phyloP scores from a whole-genome alignment of 176 grass and related monocot species.

The Secale cereale region DNA sequence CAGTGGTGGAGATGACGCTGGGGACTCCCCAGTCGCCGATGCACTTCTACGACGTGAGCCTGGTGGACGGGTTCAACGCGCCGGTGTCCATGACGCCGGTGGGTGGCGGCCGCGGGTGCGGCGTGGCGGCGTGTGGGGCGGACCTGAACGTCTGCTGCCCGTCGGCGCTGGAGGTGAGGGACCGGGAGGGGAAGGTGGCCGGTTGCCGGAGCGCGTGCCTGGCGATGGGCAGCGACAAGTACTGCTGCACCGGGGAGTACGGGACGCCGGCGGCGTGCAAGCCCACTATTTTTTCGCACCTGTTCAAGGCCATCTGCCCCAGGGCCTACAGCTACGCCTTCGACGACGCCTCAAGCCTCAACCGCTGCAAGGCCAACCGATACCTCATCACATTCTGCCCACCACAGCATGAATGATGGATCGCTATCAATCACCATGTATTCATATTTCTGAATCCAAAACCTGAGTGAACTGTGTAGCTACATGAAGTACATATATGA shows the following conservation, averaged over 20 bases:
- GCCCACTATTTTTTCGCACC: slow-evolving; percentile 68
- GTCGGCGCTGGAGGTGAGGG: slow-evolving; percentile 62
- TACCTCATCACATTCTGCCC: slow-evolving; percentile 98
- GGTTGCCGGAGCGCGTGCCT: slow-evolving; percentile 78
- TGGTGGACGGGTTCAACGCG: slow-evolving; percentile 88
- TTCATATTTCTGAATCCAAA: neutral
- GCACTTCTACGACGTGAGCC: slow-evolving; percentile 96
- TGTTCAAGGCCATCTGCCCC: slow-evolving; percentile 94
- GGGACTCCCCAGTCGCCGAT: slow-evolving; percentile 47
- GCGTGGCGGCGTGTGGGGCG: slow-evolving; percentile 55
- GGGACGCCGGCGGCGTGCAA: slow-evolving; percentile 52
- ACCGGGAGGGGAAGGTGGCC: slow-evolving; percentile 49
- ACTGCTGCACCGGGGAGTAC: slow-evolving; percentile 84
- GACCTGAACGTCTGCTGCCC: slow-evolving; percentile 87
- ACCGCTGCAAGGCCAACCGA: slow-evolving; percentile 70
- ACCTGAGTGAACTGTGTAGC: neutral
- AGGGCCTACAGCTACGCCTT: slow-evolving; percentile 83
- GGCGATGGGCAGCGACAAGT: slow-evolving; percentile 60
- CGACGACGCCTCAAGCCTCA: slow-evolving; percentile 65
- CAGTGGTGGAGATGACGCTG: slow-evolving; percentile 89
- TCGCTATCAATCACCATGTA: neutral
- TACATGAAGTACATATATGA: neutral
- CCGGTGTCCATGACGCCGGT: slow-evolving; percentile 70
- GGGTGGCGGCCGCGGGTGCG: slow-evolving; percentile 72
- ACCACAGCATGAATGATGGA: slow-evolving; percentile 3